Conservation (phyloP, 768 basidiomycete genomes). For the Leccinum longicurvipes region DNA sequence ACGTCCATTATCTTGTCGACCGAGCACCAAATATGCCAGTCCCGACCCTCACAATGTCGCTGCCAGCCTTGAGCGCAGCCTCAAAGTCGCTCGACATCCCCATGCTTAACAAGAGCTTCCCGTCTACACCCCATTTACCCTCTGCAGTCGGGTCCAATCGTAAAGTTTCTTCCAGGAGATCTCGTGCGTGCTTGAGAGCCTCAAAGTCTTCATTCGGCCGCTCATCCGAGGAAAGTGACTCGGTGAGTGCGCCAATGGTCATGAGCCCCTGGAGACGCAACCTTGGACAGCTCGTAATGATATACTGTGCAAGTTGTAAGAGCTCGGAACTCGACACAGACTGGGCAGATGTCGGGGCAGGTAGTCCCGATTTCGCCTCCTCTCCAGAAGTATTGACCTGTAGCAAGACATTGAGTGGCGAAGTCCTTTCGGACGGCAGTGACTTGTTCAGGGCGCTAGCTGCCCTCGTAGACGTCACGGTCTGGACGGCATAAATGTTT, state of each 20-base stretch:
- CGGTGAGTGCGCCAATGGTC: constrained; percentile 89
- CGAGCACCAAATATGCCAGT: constrained; percentile 85
- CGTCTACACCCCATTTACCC: constrained; percentile 47
- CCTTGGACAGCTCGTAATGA: constrained; percentile 69
- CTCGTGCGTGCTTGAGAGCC: constrained; percentile 59
- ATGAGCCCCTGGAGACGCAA: constrained; percentile 84
- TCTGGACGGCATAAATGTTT: constrained; percentile 86
- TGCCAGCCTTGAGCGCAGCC: constrained; percentile 77
- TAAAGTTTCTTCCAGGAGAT: constrained; percentile 50
- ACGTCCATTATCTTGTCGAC: constrained; percentile 38
- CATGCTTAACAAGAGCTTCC: constrained; percentile 74
- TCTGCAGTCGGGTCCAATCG: constrained; percentile 19
- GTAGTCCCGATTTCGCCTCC: constrained; percentile 81
- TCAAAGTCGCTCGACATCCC: constrained; percentile 97
- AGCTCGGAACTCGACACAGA: constrained; percentile 46
- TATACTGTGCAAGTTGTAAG: constrained; percentile 60
- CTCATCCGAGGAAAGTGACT: constrained; percentile 48
- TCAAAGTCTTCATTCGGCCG: constrained; percentile 73
- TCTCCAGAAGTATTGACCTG: constrained; percentile 98
- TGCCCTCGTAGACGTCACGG: constrained; percentile 75
- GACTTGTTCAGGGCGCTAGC: constrained; percentile 78
- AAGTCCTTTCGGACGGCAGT: constrained; percentile 50
- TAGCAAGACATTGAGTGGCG: constrained; percentile 75
- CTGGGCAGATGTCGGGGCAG: constrained; percentile 46
- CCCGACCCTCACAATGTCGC: constrained; percentile 87